Percentiles rank a stretch among this genome's conserved stretches.
Evolutionary conservation across 1,284 basidiomycete genomes (phyloP).

Genomic region (Tilletia indica): DNA sequence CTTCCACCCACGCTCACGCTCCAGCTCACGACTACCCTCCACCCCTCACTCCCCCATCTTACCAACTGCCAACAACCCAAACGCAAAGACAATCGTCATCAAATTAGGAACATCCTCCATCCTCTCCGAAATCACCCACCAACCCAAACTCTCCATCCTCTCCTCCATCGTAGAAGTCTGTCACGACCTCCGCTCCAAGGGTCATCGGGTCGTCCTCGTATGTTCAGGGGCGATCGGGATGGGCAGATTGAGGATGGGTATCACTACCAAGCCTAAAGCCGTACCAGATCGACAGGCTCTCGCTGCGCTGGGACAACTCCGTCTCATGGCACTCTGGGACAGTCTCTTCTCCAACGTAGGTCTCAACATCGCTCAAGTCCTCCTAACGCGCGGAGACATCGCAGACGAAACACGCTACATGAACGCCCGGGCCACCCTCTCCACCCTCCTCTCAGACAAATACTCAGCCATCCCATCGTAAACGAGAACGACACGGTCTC

Average conservation of each 20-base stretch:
- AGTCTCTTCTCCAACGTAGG: conserved; percentile 89
- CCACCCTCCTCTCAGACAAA: conserved; percentile 40
- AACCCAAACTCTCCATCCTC: conserved; percentile 80
- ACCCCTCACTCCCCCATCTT: neutral
- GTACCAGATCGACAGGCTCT: conserved; percentile 90
- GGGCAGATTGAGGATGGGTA: conserved; percentile 84
- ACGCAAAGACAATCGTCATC: conserved; percentile 47
- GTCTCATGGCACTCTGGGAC: conserved; percentile 94
- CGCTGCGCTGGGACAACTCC: conserved; percentile 92
- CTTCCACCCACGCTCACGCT: neutral
- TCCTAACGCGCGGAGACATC: conserved; percentile 91
- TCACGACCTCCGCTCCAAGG: conserved; percentile 70
- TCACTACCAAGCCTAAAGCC: conserved; percentile 75
- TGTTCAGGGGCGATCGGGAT: conserved; percentile 95
- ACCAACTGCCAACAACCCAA: neutral
- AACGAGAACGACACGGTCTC: conserved; percentile 56
- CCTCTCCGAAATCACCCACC: conserved; percentile 43
- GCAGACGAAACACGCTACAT: conserved; percentile 65
- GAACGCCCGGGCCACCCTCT: conserved; percentile 50
- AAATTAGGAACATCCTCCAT: conserved; percentile 55
- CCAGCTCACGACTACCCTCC: neutral
- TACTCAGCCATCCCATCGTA: conserved; percentile 53
- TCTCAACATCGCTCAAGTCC: conserved; percentile 91
- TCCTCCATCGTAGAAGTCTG: conserved; percentile 91
- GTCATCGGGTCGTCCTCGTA: conserved; percentile 91